Conservation (phyloP, 257 asterid species). For the Solanum medicagineum region DNA sequence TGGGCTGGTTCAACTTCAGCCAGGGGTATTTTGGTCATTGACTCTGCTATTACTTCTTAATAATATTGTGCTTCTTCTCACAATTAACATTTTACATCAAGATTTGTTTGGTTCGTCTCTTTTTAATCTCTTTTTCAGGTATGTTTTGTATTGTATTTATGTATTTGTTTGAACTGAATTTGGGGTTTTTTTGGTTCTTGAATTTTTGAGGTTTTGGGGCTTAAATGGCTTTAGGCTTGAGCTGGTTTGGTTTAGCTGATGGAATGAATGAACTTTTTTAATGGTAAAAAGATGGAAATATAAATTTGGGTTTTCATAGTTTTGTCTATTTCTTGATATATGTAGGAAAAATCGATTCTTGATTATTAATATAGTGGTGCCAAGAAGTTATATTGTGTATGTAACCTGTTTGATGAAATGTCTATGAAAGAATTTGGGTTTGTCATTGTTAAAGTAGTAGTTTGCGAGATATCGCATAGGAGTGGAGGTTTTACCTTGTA, state of each 20-base stretch:
- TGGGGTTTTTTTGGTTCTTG: not conserved
- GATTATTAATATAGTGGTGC: not conserved
- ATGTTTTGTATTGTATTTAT: not conserved
- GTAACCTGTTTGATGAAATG: not conserved
- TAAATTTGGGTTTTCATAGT: not conserved
- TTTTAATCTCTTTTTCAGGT: not conserved
- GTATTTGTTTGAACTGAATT: not conserved
- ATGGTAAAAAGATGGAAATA: not conserved
- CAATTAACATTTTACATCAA: not conserved
- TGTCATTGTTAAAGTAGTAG: too few species aligned
- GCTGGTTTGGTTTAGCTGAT: not conserved
- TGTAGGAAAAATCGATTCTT: not conserved
- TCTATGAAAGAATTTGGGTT: not conserved
- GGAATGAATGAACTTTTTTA: not conserved
- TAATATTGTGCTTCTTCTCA: too few species aligned
- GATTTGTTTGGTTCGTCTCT: not conserved
- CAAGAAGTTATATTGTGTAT: not conserved
- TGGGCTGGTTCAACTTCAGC: not conserved
- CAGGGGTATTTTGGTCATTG: not conserved
- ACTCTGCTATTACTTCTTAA: too few species aligned
- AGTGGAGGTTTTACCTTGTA: too few species aligned
- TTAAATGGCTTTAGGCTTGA: not conserved
- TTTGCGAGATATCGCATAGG: too few species aligned
- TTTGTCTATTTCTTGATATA: not conserved
- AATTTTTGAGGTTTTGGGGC: not conserved